Conservation (phyloP, 1,284 basidiomycete genomes). For the Leccinum glutinopallens region DNA sequence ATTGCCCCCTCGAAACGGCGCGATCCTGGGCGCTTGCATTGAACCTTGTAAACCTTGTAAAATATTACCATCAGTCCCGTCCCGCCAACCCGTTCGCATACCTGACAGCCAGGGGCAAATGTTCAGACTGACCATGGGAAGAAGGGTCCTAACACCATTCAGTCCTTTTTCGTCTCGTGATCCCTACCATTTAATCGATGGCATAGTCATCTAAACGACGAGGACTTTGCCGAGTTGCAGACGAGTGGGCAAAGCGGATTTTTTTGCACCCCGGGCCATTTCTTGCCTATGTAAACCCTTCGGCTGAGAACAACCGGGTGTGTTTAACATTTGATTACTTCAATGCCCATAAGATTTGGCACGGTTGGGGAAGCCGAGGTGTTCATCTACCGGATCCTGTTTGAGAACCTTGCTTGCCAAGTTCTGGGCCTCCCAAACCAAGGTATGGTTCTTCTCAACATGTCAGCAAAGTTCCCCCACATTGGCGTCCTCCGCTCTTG, state of each 20-base stretch:
- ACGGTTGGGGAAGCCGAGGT: conserved; percentile 11
- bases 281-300: neutral
- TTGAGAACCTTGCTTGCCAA: conserved; percentile 22
- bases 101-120: neutral
- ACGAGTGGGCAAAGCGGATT: too few species aligned
- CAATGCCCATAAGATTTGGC: conserved; percentile 10
- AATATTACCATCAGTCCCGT: neutral
- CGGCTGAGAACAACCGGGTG: conserved; percentile 2
- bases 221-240: too few species aligned
- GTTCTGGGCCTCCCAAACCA: conserved; percentile 26
- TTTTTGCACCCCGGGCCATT: conserved; percentile 7
- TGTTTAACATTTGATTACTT: conserved; percentile 16
- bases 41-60: neutral
- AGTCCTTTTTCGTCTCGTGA: conserved; percentile 14
- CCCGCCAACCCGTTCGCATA: neutral
- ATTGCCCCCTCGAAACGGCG: neutral
- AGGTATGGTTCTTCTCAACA: conserved; percentile 13
- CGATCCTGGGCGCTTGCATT: conserved; percentile 10
- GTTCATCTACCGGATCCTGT: conserved; percentile 26
- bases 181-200: conserved; percentile 9
- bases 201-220: too few species aligned
- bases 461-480: conserved; percentile 17
- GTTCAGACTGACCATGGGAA: conserved; percentile 1
- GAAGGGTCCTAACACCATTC: conserved; percentile 10
- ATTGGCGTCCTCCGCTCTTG: conserved; percentile 7